Evolutionary conservation across 2,329 filamentous ascomycete species (phyloP), one percentile per base, ranked within the genome.

Genomic region (Ceratocystiopsis minuta): DNA sequence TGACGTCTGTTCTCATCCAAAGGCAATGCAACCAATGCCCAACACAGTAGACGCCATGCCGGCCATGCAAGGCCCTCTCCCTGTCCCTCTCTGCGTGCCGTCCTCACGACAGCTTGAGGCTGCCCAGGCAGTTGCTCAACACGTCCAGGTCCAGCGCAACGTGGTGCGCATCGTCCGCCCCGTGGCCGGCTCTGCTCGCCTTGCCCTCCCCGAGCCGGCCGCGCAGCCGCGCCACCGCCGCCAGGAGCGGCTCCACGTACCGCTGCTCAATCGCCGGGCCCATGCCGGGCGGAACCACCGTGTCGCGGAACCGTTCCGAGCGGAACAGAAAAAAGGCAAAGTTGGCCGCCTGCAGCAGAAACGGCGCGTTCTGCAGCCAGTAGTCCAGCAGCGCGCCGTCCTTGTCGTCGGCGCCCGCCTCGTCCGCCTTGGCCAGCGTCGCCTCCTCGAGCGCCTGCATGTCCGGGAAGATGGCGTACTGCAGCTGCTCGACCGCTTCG

Each of bases 381-480:
- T 69, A 71, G 18, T 75, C 66, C 34, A 63, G 52, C 32, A 76
- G 48, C 3, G 37, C 39, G 6, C 16, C 34, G 34, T 16, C n/a
- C 10, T 16, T 17, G 34, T n/a, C 34, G 15, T 35, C 34, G 14
- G 15, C 14, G 10, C 16, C 34, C 34, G 34, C 34, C 34, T 17
- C 16, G 3, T 20, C 12, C 37, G 31, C 33, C 24, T 28, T 6
- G 14, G 17, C 35, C 31, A 16, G n/a, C 17, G 16, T 24, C 28
- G 60, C 58, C 17, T 65, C 60, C 3, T 56, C 55, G 16, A 76
- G 56, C 4, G 60, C 54, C n/a, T 61, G 60, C 36, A 73, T 59
- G 52, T 70, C 64, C 2, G 73, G 73, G 50, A 79, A 79, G 15
- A 78, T 56, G 37, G 65, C 64, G 50, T 77, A 74, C 51, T 78